Base-by-base conservation (phyloP, 1,284 basidiomycete species). In the Trichosporon coremiiforme region DNA sequence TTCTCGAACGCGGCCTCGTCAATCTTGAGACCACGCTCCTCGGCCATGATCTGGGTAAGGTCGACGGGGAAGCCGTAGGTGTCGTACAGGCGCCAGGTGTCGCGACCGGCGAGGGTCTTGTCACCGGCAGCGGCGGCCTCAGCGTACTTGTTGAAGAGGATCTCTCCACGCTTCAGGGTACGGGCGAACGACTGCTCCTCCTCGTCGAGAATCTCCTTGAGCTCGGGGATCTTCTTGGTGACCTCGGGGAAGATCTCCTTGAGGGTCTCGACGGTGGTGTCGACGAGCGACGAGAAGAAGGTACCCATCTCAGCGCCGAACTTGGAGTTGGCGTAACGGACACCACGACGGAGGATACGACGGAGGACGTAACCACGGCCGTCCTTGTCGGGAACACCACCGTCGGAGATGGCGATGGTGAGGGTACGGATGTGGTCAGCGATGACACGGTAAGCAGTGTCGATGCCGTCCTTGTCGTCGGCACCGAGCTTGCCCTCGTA, bases 11-110 rank as follows among this genome's bases (percentile, higher is more conserved):
- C 95, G 55, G 86, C 87, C 75, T 97, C 90, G 80, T 98, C 94
- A 77, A 99, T 89, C 25, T 86, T 87, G 60, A 99, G 85, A 0
- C 90, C 91, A 38, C 94, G 86, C 82, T 99, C 96, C 82, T 97
- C 93, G 29, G 97, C 96, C 96, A 99, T 99, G 74, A 99, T 87
- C 68, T 92, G 90, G 1, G 97, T 99, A 47, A 99, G 86, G 80
- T 99, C 96, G 66, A 95, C 94, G 0, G 96, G 97, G 86, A 99
- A 99, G 55, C 96, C 96, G 81, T 93, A 99, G 0, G 97, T 99
- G 83, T 99, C 97, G 83, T 99, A 99, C 67, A 99, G 85, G 36
- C 93, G 88, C 96, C 96, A 99, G 33, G 98, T 93, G 79, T 99
- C 96, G 77, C 90, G 90, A 17, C 96, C 96, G 74, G 87, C 90